Base-by-base conservation (phyloP, 1,284 basidiomycete genomes). In the Ceraceosorus bombacis region DNA sequence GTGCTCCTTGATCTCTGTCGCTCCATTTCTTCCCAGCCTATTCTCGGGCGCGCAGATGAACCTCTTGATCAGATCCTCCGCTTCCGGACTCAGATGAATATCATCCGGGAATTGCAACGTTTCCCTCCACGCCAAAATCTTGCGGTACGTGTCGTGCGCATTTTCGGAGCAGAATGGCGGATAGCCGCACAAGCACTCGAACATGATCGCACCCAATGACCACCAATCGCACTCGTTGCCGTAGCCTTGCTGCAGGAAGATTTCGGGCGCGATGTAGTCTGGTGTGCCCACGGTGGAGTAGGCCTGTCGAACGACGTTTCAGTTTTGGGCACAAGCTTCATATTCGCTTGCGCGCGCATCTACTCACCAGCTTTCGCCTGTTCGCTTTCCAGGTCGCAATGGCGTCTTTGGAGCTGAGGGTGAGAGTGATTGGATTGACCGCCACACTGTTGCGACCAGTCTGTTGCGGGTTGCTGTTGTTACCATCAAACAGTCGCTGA, bases 151-250 rank as follows among this genome's bases (percentile, higher is more conserved):
- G 76, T 98, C 94, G 71, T 90, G 90, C 13, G 94, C 92, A 73
- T 91, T 92, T 76, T 97, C 93, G 7, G 93, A 95, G 79, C 92
- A 96, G 83, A 96, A 97, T 2, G 93, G 93, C 9, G 93, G 92
- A 78, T 94, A 96, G 9, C 80, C 94, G 70, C 96, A 91, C 36
- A 98, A 83, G 80, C 94, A 97, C 79, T 98, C 94, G 76, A 94
- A 98, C 87, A 95, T 96, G 80, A 98, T 97, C 4, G 93, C 92
- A 9, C 94, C 79, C 54, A 79, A 63, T 57, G 75, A 77, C 92
- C 92, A 96, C 92, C 92, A 96, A 78, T 96, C 93, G 76, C 92
- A 95, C 80, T 96, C 94, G 79, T 96, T 93, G 56, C 92, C 91
- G 72, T 98, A 98, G 2, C 94, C 94, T 76, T 95, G 89, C 81